A percentile compares a stretch with the other conserved stretches of the same genome.
Evolutionary conservation across 345 rosid genomes (phyloP).

Genomic region (Hypericum androsaemum): DNA sequence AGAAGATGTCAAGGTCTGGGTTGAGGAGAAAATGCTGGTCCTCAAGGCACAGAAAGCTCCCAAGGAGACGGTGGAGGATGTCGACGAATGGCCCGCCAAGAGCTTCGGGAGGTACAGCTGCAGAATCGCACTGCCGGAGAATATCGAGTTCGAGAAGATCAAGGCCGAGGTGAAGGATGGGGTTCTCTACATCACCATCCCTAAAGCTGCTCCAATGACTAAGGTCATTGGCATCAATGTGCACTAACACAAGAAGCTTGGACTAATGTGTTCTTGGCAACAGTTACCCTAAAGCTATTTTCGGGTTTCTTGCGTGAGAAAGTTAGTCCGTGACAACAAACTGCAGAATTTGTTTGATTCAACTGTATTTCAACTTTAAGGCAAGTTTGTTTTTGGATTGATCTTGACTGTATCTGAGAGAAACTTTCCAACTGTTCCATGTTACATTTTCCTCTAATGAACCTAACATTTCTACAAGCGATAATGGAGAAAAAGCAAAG

Average conservation of each 20-base stretch:
- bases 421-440: no score
- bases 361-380: no score
- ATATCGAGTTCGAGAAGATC: conserved; percentile 45
- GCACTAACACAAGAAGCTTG: not conserved
- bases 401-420: no score
- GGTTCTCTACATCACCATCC: conserved; percentile 15
- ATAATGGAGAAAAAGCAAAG: no score
- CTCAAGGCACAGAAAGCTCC: conserved; percentile 45
- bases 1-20: conserved; percentile 54
- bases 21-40: conserved; percentile 49
- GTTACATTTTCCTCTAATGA: no score
- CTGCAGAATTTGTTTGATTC: no score
- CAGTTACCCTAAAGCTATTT: no score
- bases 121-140: conserved; percentile 60
- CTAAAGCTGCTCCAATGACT: conserved; percentile 10
- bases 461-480: no score
- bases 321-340: no score
- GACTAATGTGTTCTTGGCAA: no score
- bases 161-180: conserved; percentile 36
- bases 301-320: no score
- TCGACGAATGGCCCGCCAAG: conserved; percentile 39
- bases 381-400: no score
- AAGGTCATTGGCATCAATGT: conserved; percentile 24
- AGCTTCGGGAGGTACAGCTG: conserved; percentile 47
- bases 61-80: conserved; percentile 10